A percentile compares a stretch with the other conserved stretches of the same genome.
phyloP scores from a whole-genome alignment of 2,329 filamentous ascomycete genomes.

The Ascochyta fabae region DNA sequence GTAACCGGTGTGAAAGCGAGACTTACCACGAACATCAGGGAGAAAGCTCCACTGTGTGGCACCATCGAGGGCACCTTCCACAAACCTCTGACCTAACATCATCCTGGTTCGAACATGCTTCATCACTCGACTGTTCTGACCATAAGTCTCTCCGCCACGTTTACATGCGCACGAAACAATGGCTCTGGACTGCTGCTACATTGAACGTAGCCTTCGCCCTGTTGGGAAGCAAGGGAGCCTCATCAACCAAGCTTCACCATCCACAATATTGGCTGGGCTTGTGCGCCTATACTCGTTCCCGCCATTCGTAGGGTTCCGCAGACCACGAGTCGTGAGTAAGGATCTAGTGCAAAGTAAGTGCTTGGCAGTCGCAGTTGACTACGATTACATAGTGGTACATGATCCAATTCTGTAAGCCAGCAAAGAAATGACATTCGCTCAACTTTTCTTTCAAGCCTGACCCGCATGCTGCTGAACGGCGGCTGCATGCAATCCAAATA shows the following conservation, averaged over 20 bases:
- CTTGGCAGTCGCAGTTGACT: not conserved
- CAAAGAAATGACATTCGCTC: conserved; percentile 10
- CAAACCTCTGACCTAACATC: too few relatives aligned
- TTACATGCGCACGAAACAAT: too few relatives aligned
- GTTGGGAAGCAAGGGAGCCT: not conserved
- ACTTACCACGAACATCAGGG: not conserved
- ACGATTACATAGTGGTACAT: not conserved
- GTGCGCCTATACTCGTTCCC: not conserved
- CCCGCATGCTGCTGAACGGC: conserved; percentile 16
- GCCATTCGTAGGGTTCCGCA: not conserved
- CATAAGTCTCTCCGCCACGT: too few relatives aligned
- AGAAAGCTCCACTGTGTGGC: not conserved
- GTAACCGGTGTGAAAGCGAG: not conserved
- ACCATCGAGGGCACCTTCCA: not conserved
- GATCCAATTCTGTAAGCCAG: not conserved
- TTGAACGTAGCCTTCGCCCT: too few relatives aligned
- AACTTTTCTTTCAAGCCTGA: conserved; percentile 18
- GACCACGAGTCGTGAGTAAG: not conserved
- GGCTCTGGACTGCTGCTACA: too few relatives aligned
- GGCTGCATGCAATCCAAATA: conserved; percentile 13
- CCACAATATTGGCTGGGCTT: not conserved
- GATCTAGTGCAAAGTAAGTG: not conserved
- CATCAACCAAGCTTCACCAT: not conserved
- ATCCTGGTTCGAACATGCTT: too few relatives aligned
- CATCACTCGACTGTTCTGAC: too few relatives aligned